A percentile compares a stretch with the other conserved stretches of the same genome.
Evolutionary conservation across 192 early-diverging fungal genomes (phyloP).

Genomic region (Coemansia asiatica): DNA sequence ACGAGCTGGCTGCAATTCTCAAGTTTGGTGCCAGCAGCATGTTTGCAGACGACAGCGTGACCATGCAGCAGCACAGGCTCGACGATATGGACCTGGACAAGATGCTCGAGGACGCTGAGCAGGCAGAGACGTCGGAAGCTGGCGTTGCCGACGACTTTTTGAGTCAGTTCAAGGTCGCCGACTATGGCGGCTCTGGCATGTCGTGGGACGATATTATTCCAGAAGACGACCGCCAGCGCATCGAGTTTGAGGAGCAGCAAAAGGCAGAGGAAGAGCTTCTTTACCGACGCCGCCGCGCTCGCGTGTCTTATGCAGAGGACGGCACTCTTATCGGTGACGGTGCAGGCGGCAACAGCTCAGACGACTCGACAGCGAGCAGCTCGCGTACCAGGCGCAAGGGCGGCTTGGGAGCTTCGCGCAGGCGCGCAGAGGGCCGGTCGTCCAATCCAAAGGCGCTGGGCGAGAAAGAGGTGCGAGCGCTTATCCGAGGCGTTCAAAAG

Average conservation of each 20-base stretch:
- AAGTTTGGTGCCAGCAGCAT: slow-evolving; percentile 99
- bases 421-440: slow-evolving; percentile 32
- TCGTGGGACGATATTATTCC: slow-evolving; percentile 98
- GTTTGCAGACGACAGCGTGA: slow-evolving; percentile 71
- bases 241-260: slow-evolving; percentile 67
- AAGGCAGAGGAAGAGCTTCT: slow-evolving; percentile 62
- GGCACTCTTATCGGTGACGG: slow-evolving; percentile 47
- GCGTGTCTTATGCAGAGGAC: slow-evolving; percentile 68
- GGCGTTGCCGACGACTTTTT: slow-evolving; percentile 88
- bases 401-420: slow-evolving; percentile 21
- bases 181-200: slow-evolving; percentile 72
- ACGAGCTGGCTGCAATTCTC: slow-evolving; percentile 91
- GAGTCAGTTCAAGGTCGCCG: slow-evolving; percentile 90
- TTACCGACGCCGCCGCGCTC: slow-evolving; percentile 57
- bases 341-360: slow-evolving; percentile 33
- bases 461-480: slow-evolving; percentile 81
- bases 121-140: slow-evolving; percentile 72
- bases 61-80: slow-evolving; percentile 69
- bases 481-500: slow-evolving; percentile 75
- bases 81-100: slow-evolving; percentile 97
- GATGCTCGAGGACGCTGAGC: slow-evolving; percentile 93
- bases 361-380: slow-evolving; percentile 39
- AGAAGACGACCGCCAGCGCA: slow-evolving; percentile 70
- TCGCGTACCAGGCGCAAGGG: slow-evolving; percentile 26
- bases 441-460: slow-evolving; percentile 57